Base-by-base conservation (phyloP, 371 early-diverging fungal species). In the Zopfochytrium polystomum region DNA sequence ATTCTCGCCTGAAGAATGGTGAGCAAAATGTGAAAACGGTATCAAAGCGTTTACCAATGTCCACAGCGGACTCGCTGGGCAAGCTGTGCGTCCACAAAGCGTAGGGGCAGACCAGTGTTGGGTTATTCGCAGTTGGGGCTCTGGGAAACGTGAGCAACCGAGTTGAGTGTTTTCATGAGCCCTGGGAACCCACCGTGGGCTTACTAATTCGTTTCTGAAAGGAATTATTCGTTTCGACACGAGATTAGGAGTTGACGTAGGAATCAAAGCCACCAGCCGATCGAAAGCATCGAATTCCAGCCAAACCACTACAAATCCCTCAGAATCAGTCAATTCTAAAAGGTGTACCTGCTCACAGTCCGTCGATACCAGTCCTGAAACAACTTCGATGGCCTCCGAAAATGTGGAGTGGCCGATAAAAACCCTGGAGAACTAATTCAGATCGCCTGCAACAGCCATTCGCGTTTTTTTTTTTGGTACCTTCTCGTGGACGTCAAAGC, bases 401-500 rank as follows among this genome's bases (percentile, higher is more conserved):
- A 60, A 4, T 6, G 60, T 64, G 1, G 34, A 3, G 25, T 52
- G 22, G 0, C 68, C 68, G 51, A 49, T 55, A 56, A 66, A 66
- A 18, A 66, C 62, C 7, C 64, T 64, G 44, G n/a, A 26, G 13
- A n/a, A 25, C 25, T 9, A 27, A 4, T 55, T 11, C 15, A 31
- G 6, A 15, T 63, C 42, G 15, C 38, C 4, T 38, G 31, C 49
- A 29, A 27, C 25, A 27, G 3, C 3, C 30, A 15, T 13, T 25
- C 1, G 34, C 38, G 4, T 11, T 55, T n/a, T n/a, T n/a, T n/a
- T n/a, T n/a, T n/a, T n/a, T n/a, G n/a, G n/a, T 32, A 57, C 57
- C 71, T 48, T 30, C 62, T 67, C 11, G 33, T 61, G 23, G 63
- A 63, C 13, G 71, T 71, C 34, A 71, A 43, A 3, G 55, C 66